Evolutionary conservation across 371 early-diverging fungal species (phyloP), one percentile per base, ranked within the genome.

Genomic region (Saksenaea oblongispora): DNA sequence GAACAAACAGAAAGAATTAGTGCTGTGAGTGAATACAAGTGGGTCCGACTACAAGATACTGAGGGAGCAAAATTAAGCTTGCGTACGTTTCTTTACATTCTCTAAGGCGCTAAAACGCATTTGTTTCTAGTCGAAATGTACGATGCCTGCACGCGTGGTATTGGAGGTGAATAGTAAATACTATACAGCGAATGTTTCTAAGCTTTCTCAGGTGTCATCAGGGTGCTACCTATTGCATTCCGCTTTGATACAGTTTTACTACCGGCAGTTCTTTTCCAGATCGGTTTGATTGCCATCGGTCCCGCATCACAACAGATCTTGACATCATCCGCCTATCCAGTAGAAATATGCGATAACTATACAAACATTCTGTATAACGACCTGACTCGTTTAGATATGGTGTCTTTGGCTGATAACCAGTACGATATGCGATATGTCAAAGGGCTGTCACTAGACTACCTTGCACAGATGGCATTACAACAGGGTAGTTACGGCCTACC

Each of bases 21-120:
- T 54, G 67, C 67, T 26, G 41, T 67, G 8, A 58, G 62, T n/a
- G 67, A 67, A 37, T 62, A 61, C 47, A 67, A 66, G 37, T 67
- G 67, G 67, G 54, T 62, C 4, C 59, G 62, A 9, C 31, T 67
- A 17, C 62, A 67, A 18, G 24, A 47, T 22, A 47, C 51, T n/a
- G 24, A 58, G 35, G 67, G 63, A 9, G n/a, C 55, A 14, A 56
- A 54, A 55, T 18, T 67, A 34, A 58, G 62, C 17, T 47, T 47
- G 51, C 51, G 51, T 47, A 47, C n/a, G 51, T 47, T 44, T 17
- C 22, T 0, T 18, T 22, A 17, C n/a, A 0, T 18, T 18, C 2
- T 18, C n/a, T 3, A 22, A 47, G 22, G 9, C n/a, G 22, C 5
- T 22, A 10, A 18, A 5, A 2, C 17, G 10, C 22, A 17, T 9